Base-by-base conservation (phyloP, 148 eudicot genomes). In the Cornus kousa region DNA sequence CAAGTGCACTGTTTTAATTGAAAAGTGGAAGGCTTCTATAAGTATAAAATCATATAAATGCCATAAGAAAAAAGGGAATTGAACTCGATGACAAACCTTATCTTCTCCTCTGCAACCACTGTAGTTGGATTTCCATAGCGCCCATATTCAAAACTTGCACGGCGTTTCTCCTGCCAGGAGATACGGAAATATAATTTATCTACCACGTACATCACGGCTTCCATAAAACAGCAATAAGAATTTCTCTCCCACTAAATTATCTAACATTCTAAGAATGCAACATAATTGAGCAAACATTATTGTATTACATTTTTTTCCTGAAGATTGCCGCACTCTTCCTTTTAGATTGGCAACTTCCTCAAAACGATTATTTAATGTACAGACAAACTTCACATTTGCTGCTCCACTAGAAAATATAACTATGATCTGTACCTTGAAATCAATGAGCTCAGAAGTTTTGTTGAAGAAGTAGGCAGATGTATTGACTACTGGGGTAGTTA, bases 401-500 rank as follows among this genome's bases (percentile, higher is more conserved):
- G 32, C 74, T 19, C 22, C 40, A 43, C 19, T 72, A 46, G 74
- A 31, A 48, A 46, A 22, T 22, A 2, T 16, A 48, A 50, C 35
- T 37, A 77, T 66, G 22, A 22, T 1, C 20, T 20, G 70, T 87
- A 95, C 98, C 98, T 95, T 93, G 80, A 90, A 95, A 82, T 95
- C 98, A 86, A 92, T 87, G 71, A 95, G 97, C 55, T 95, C 95
- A 72, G 89, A 81, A 81, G 94, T 91, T 68, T 91, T 93, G 79
- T 91, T 91, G 86, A 95, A 95, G 87, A 89, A 95, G 82, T 95
- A 95, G 69, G 98, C 98, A 85, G 95, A 88, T 75, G 98, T 95
- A 66, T 91, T 91, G 70, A 92, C 91, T 77, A 95, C 90, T 33
- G 98, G 98, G 64, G 98, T 92, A 84, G 98, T 93, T 75, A 95